Conservation (phyloP, 495 filamentous ascomycete species). For the Hypoxylon subgilvum region DNA sequence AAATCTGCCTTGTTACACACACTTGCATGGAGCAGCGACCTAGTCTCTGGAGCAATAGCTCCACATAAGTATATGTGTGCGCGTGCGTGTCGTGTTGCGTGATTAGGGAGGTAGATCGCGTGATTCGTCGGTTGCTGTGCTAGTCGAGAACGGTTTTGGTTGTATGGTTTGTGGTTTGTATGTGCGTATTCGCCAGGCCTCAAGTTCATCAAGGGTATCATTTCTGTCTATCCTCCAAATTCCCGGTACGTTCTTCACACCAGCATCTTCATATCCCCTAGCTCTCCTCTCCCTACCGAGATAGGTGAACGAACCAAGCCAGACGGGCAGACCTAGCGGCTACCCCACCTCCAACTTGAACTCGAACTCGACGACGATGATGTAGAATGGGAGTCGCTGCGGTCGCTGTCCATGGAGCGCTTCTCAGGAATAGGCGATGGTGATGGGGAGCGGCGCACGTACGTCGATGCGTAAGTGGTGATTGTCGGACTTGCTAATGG, state of each 20-base stretch:
- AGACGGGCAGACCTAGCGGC: conserved; percentile 15
- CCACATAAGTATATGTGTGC: conserved; percentile 5
- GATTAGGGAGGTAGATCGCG: conserved; percentile 23
- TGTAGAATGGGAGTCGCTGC: conserved; percentile 26
- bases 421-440: conserved; percentile 46
- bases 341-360: conserved; percentile 36
- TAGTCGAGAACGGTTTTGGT: no score
- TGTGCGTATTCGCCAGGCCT: conserved; percentile 24
- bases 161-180: conserved; percentile 12
- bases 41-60: conserved; percentile 4
- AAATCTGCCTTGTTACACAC: not conserved
- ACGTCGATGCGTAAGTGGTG: conserved; percentile 29
- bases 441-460: conserved; percentile 48
- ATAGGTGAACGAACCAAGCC: no score
- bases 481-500: conserved; percentile 28
- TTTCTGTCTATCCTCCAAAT: conserved; percentile 24
- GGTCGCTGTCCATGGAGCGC: conserved; percentile 52
- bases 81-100: conserved; percentile 21
- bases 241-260: conserved; percentile 19
- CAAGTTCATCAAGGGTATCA: conserved; percentile 36
- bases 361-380: conserved; percentile 5
- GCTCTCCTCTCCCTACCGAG: not conserved
- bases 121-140: conserved; percentile 18
- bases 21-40: no score
- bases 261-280: conserved; percentile 3